A percentile compares a stretch with the other conserved stretches of the same genome.
Evolutionary conservation across 2,329 filamentous ascomycete species (phyloP).

Genomic region (Cordyceps farinosa): DNA sequence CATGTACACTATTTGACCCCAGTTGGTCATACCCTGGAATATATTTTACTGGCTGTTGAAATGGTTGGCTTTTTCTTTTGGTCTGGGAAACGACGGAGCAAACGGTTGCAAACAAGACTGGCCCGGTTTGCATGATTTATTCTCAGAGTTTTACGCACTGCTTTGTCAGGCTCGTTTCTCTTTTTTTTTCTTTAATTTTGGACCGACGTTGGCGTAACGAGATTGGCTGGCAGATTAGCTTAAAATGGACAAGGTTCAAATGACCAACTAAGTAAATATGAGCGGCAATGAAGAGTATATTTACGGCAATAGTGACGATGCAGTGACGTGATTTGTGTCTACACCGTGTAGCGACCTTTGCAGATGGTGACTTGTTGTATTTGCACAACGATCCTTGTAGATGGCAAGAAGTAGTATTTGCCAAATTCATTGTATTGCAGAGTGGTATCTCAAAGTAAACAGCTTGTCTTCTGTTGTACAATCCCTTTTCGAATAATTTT

Average conservation of each 20-base stretch:
- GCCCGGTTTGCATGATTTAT: constrained; percentile 4
- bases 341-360: too few species aligned
- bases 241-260: not conserved
- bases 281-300: too few species aligned
- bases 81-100: not conserved
- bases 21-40: not conserved
- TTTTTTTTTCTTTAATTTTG: not conserved
- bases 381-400: too few species aligned
- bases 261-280: not conserved
- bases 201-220: not conserved
- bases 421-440: not conserved
- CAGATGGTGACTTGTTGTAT: too few species aligned
- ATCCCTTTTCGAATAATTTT: too few species aligned
- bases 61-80: not conserved
- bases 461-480: too few species aligned
- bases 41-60: constrained; percentile 6
- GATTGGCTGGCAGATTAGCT: constrained; percentile 9
- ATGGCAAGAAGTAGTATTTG: too few species aligned
- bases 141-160: not conserved
- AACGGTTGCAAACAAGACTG: constrained; percentile 10
- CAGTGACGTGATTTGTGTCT: too few species aligned
- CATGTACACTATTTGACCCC: constrained; percentile 15
- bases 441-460: not conserved
- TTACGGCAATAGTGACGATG: too few species aligned
- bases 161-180: not conserved